phyloP scores from a whole-genome alignment of 495 filamentous ascomycete genomes.

The Xylaria scruposa region DNA sequence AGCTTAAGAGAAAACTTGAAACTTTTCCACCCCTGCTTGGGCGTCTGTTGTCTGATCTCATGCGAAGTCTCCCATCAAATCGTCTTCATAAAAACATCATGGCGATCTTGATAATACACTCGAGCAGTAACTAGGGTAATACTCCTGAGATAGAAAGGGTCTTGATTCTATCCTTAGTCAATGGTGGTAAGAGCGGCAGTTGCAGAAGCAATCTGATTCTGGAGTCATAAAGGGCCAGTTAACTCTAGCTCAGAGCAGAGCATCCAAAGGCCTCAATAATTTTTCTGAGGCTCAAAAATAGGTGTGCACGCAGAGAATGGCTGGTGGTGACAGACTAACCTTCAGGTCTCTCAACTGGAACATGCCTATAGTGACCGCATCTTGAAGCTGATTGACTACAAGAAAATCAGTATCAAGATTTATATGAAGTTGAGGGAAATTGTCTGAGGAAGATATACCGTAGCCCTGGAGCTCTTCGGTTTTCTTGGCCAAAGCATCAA shows the following conservation, averaged over 20 bases:
- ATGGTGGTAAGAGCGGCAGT: background rate
- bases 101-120: background rate
- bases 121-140: background rate
- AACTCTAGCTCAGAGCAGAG: no score
- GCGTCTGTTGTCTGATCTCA: background rate
- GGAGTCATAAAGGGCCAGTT: background rate
- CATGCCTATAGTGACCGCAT: conserved; percentile 21
- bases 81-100: background rate
- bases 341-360: conserved; percentile 19
- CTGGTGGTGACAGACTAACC: background rate
- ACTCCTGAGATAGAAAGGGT: background rate
- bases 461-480: conserved; percentile 20
- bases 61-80: background rate
- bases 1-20: background rate
- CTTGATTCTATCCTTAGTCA: background rate
- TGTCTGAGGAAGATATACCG: background rate
- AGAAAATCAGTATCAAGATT: background rate
- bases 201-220: background rate
- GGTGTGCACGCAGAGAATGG: no score
- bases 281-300: background rate
- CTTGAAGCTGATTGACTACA: conserved; percentile 21
- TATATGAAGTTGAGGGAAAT: background rate
- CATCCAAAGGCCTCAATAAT: background rate
- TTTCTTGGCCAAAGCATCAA: conserved; percentile 1
- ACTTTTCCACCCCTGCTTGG: background rate